These are phyloP conservation scores for Daldinia loculata DNA, from an alignment of 495 filamentous ascomycete species.

Conservation along the genomic window DNA sequence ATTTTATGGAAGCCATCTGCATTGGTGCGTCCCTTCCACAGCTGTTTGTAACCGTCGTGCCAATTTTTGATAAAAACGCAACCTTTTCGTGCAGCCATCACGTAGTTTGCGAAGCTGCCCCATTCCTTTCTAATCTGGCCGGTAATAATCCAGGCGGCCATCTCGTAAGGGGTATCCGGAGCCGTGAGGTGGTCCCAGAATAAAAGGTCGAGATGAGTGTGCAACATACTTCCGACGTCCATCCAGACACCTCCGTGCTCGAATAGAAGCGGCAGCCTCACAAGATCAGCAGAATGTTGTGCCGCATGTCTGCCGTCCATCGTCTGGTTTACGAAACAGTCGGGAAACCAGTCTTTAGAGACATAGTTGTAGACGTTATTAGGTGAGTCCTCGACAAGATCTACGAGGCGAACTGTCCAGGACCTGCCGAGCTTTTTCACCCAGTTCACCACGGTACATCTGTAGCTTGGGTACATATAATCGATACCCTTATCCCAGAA, in stretches of 20 bases:
- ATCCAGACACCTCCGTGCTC: conserved; percentile 54
- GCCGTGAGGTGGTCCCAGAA: conserved; percentile 54
- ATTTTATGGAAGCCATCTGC: conserved; percentile 41
- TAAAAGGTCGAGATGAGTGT: conserved; percentile 49
- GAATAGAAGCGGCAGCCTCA: conserved; percentile 50
- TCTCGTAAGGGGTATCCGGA: conserved; percentile 47
- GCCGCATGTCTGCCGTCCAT: conserved; percentile 50
- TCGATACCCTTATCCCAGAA: conserved; percentile 54
- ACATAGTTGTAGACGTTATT: conserved; percentile 46
- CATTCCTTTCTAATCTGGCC: background rate
- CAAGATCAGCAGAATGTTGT: conserved; percentile 50
- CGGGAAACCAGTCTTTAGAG: conserved; percentile 40
- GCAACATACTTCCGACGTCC: conserved; percentile 51
- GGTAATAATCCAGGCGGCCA: conserved; percentile 14
- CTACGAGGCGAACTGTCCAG: conserved; percentile 46
- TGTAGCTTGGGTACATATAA: conserved; percentile 49
- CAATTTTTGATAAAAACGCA: conserved; percentile 50
- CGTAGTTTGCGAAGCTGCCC: conserved; percentile 42
- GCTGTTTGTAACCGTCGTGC: conserved; percentile 47
- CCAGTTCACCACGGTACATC: conserved; percentile 47
- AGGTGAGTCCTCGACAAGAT: conserved; percentile 36
- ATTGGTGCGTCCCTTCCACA: conserved; percentile 48
- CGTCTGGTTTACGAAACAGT: conserved; percentile 43
- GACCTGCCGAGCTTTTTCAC: conserved; percentile 41
- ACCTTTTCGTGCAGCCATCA: conserved; percentile 48